Evolutionary conservation across 2,329 filamentous ascomycete species (phyloP).

Genomic region (Epichloe amarillans): DNA sequence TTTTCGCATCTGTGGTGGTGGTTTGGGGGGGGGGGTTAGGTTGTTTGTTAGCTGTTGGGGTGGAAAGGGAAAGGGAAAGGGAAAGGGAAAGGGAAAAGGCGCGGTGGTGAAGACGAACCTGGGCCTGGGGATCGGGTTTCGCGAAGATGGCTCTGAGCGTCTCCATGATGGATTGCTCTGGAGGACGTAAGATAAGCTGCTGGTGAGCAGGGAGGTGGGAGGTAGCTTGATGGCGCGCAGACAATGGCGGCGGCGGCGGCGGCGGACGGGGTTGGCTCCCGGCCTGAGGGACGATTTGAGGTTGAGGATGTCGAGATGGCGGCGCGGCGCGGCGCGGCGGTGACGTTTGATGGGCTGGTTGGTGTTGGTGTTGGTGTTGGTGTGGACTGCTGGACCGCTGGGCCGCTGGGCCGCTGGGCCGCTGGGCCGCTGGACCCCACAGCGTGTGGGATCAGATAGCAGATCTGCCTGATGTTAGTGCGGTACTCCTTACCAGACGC

Average conservation of each 20-base stretch:
- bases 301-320: background rate
- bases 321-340: too few species aligned
- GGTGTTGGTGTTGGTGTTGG: too few species aligned
- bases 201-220: conserved; percentile 3
- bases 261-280: background rate
- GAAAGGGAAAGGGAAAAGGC: conserved; percentile 9
- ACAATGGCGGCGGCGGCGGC: background rate
- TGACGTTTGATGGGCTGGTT: too few species aligned
- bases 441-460: background rate
- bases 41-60: background rate
- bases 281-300: background rate
- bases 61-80: conserved; percentile 3
- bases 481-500: rapidly evolving
- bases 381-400: too few species aligned
- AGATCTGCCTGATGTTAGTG: too few species aligned
- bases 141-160: conserved; percentile 74
- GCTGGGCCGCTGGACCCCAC: background rate
- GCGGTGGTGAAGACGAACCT: conserved; percentile 41
- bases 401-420: too few species aligned
- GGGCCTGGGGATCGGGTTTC: conserved; percentile 83
- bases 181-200: too few species aligned
- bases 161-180: conserved; percentile 51
- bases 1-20: conserved; percentile 70
- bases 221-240: background rate
- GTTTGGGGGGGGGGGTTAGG: too few species aligned